Evolutionary conservation across 1,284 basidiomycete species (phyloP), one percentile per base, ranked within the genome.

Genomic region (Schizophyllum commune): DNA sequence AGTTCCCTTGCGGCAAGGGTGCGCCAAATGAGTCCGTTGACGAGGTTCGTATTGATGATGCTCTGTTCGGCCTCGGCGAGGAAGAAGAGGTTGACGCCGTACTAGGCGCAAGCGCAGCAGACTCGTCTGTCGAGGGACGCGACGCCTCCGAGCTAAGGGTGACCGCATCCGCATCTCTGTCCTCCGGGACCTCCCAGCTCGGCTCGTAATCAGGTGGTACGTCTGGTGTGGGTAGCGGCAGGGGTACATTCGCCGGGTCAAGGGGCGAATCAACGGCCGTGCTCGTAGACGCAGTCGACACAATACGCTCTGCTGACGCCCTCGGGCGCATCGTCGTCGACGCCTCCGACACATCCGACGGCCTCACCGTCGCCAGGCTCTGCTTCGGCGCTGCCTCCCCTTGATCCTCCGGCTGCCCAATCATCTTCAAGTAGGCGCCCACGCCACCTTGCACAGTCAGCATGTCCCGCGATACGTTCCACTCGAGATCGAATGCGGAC

Each of bases 401-500:
- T 13, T 39, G 34, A 13, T 39, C 34, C 13, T 39, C 34, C 34
- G 34, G 34, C 34, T 6, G 34, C 34, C 13, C 34, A 13, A 39
- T 39, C 76, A 85, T 79, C 72, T 81, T 84, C 57, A 89, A 69
- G 70, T 87, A 88, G 61, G 83, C 80, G 68, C 87, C 85, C 32
- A 87, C 81, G 1, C 84, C 86, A 21, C 84, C 84, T 56, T 81
- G 79, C 1, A 84, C 80, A 21, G 78, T 76, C 56, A 89, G 71
- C 59, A 88, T 66, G 71, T 89, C 84, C 22, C 81, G 79, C 11
- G 80, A 75, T 20, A 79, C 77, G 63, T 74, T 82, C 57, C 83
- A 69, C 68, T 89, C 88, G 53, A 89, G 72, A 67, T 90, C 85
- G 67, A 91, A 88, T 4, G 86, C 84, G 0, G 86, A 84, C 2